Conservation (phyloP, 2,329 filamentous ascomycete species). For the Colletotrichum aenigma region DNA sequence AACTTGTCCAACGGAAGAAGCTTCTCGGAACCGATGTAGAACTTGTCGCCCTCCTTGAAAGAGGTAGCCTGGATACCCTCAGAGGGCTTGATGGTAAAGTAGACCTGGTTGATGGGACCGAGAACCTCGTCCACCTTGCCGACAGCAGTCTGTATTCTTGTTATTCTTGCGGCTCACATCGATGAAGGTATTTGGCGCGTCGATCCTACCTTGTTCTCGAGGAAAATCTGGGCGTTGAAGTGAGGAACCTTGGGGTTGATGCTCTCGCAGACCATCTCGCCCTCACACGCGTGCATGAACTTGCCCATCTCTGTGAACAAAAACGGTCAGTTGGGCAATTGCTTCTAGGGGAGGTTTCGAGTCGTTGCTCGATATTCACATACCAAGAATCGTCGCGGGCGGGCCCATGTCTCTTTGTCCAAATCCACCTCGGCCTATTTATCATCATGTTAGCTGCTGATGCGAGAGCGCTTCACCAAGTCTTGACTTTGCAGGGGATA, state of each 20-base stretch:
- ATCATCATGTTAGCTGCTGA: not conserved
- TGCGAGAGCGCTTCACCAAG: not conserved
- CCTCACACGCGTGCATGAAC: slow-evolving; percentile 94
- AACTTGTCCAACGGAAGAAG: slow-evolving; percentile 94
- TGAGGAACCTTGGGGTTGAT: slow-evolving; percentile 96
- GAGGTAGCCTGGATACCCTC: slow-evolving; percentile 94
- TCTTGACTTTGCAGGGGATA: not conserved
- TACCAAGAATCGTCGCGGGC: slow-evolving; percentile 22
- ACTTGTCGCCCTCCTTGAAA: slow-evolving; percentile 97
- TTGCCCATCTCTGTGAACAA: slow-evolving; percentile 78
- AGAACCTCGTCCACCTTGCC: slow-evolving; percentile 99
- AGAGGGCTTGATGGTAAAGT: slow-evolving; percentile 96
- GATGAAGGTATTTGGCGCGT: not conserved
- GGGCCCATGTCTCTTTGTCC: slow-evolving; percentile 22
- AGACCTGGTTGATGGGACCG: slow-evolving; percentile 96
- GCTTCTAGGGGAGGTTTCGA: not conserved
- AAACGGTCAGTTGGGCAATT: not conserved
- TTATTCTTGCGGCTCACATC: not conserved
- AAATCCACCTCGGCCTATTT: slow-evolving; percentile 20
- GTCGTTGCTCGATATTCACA: not conserved
- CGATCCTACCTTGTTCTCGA: slow-evolving; percentile 86
- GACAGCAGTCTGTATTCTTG: slow-evolving; percentile 68
- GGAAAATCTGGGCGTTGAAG: slow-evolving; percentile 98
- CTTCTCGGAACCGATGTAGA: slow-evolving; percentile 95
- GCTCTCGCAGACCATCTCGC: slow-evolving; percentile 96